These are phyloP conservation scores for Planoprotostelium fungivorum DNA, from an alignment of 78 protist species.

Conservation along the genomic window DNA sequence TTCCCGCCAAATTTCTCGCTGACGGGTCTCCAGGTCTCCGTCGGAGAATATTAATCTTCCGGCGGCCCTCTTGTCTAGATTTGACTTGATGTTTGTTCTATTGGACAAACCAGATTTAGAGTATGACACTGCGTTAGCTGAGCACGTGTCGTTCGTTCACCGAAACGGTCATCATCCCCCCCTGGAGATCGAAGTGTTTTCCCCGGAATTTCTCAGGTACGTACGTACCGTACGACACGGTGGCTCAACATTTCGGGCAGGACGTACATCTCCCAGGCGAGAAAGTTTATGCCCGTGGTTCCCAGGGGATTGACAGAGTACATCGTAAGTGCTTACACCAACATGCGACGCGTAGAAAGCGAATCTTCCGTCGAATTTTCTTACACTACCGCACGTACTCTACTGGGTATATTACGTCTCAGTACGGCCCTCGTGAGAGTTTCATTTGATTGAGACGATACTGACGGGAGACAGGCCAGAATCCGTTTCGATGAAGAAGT, in stretches of 20 bases:
- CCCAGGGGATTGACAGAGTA: constrained; percentile 63
- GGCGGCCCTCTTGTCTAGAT: constrained; percentile 94
- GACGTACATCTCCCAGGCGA: constrained; percentile 61
- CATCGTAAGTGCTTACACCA: constrained; percentile 59
- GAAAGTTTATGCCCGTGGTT: constrained; percentile 49
- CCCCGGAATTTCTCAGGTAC: constrained; percentile 44
- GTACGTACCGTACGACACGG: not conserved
- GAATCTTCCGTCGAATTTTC: constrained; percentile 20
- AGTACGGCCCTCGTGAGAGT: constrained; percentile 83
- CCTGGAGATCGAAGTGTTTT: constrained; percentile 29
- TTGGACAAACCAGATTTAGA: constrained; percentile 85
- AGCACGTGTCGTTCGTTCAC: constrained; percentile 93
- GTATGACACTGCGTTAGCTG: constrained; percentile 79
- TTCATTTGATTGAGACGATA: not conserved
- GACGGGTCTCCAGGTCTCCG: constrained; percentile 15
- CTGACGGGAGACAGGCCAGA: constrained; percentile 48
- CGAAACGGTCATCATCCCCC: constrained; percentile 47
- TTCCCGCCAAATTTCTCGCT: not conserved
- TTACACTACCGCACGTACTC: constrained; percentile 91
- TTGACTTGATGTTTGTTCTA: constrained; percentile 91
- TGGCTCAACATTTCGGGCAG: constrained; percentile 13
- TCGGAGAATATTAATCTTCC: constrained; percentile 92
- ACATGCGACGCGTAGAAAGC: constrained; percentile 49
- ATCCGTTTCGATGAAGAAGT: constrained; percentile 53
- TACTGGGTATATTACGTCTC: constrained; percentile 92